Base-by-base conservation (phyloP, 129 eudicot genomes). In the Rutidosis leptorrhynchoides region DNA sequence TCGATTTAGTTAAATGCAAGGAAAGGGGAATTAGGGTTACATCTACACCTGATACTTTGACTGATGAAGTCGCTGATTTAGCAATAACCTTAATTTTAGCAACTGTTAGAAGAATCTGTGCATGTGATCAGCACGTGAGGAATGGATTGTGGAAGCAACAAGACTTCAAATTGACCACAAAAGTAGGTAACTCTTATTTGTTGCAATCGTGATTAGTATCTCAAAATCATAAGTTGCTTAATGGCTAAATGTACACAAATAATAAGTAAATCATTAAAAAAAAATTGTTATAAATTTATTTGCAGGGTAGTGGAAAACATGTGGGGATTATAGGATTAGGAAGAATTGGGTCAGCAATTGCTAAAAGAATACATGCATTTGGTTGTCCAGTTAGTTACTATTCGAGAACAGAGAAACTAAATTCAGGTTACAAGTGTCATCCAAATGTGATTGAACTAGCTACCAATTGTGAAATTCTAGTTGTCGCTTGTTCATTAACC, bases 1-100 rank as follows among this genome's bases (percentile, higher is more conserved):
- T 93, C 59, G 98, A 88, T 78, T 58, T 93, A 80, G 71, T 7
- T 11, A 88, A 82, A 76, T 93, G 98, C 27, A 76, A 51, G 66
- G 92, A 85, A 54, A 93, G 56, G 58, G 87, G 90, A 17, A 74
- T 93, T 51, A 83, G 83, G 80, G 96, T 88, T 65, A 86, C 92
- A 6, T 79, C 87, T 14, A 83, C 96, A 0, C 96, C 98, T n/a
- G 96, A 88, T 80, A 83, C 77, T 9, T 76, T 93, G 80, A 88
- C 96, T 1, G 92, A 93, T 42, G 98, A 93, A 65, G 95, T 93
- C 14, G 98, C 96, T 43, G 98, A 93, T 74, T 30, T 86, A 64
- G 96, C 95, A 0, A 51, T 88, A 4, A 72, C 73, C 28, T 53
- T 93, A 60, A 67, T 77, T 68, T 74, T 93, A 76, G 83, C 95